phyloP scores from a whole-genome alignment of 192 early-diverging fungal genomes.

The Backusella mclennaniae region DNA sequence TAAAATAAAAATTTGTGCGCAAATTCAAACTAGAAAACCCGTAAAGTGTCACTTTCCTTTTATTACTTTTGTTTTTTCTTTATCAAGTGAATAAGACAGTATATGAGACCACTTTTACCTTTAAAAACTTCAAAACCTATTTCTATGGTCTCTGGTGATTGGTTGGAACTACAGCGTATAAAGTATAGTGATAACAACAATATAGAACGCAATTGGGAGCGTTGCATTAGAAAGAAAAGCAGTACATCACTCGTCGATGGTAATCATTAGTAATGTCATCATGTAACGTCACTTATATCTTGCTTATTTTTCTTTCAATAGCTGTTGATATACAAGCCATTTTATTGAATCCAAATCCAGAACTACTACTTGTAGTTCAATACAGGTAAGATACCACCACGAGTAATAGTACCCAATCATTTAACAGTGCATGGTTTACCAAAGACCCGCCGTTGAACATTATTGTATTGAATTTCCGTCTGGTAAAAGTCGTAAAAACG shows the following conservation, averaged over 20 bases:
- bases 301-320: background rate
- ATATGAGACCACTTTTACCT: background rate
- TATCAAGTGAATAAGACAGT: too few species aligned
- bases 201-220: background rate
- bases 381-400: background rate
- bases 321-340: constrained; percentile 11
- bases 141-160: background rate
- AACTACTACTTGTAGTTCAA: constrained; percentile 13
- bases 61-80: too few species aligned
- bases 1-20: too few species aligned
- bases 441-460: constrained; percentile 7
- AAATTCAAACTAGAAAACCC: too few species aligned
- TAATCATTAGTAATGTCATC: background rate
- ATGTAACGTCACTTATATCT: background rate
- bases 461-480: constrained; percentile 12
- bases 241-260: background rate
- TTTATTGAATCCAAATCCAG: constrained; percentile 4
- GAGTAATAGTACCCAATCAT: background rate
- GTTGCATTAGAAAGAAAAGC: constrained; percentile 10
- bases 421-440: background rate
- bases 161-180: constrained; percentile 4
- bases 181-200: background rate
- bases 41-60: background rate
- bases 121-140: background rate
- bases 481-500: background rate